These are phyloP conservation scores for Onygenales sp. DNA, from an alignment of 2,329 filamentous ascomycete genomes.

Conservation along the genomic window DNA sequence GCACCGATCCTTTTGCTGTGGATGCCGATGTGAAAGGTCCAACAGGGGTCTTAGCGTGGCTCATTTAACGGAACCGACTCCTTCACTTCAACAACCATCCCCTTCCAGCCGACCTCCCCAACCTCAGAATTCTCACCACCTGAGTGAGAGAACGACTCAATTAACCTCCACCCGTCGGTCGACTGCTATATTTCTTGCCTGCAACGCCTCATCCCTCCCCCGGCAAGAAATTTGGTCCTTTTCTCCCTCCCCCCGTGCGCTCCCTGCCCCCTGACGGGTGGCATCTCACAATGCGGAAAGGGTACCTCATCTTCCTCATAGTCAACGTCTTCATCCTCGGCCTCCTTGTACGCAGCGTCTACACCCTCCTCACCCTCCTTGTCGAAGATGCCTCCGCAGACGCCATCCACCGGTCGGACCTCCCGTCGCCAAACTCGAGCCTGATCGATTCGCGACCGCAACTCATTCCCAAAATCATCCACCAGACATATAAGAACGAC, in stretches of 20 bases:
- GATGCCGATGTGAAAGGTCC: background rate
- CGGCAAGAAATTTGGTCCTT: constrained; percentile 1
- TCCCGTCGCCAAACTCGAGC: constrained; percentile 55
- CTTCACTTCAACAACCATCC: background rate
- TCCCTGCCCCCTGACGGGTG: background rate
- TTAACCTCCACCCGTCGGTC: background rate
- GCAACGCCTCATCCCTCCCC: background rate
- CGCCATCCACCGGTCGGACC: constrained; percentile 56
- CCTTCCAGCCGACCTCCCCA: background rate
- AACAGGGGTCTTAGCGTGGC: background rate
- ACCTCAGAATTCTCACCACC: background rate
- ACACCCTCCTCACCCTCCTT: constrained; percentile 61
- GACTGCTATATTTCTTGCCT: constrained; percentile 1
- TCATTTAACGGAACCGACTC: background rate
- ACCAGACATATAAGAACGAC: constrained; percentile 66
- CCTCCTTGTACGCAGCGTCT: constrained; percentile 58
- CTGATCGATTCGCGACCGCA: constrained; percentile 47
- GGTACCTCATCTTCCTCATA: constrained; percentile 53
- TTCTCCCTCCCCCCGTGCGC: background rate
- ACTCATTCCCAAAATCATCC: constrained; percentile 66
- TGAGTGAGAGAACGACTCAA: background rate
- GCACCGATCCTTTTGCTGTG: background rate
- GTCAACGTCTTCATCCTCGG: constrained; percentile 55
- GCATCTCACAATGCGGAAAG: constrained; percentile 46
- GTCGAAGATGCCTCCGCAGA: constrained; percentile 58